Evolutionary conservation across 345 rosid genomes (phyloP).

Genomic region (Murraya paniculata): DNA sequence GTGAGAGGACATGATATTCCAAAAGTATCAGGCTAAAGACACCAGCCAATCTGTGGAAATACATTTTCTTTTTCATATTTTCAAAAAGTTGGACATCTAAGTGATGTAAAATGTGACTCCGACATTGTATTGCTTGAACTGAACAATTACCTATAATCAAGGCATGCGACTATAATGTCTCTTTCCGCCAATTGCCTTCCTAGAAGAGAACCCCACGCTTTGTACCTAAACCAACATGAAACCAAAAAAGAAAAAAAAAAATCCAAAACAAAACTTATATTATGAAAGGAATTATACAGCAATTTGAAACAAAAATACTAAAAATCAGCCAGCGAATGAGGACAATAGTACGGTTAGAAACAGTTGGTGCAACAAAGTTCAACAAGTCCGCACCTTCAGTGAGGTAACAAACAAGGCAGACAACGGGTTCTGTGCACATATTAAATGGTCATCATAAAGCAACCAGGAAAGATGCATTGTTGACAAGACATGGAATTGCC

Average conservation of each 20-base stretch:
- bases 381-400: background rate
- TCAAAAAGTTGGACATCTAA: background rate
- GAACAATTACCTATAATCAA: slow-evolving; percentile 77
- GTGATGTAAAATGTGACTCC: background rate
- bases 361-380: background rate
- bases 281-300: background rate
- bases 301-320: background rate
- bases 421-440: background rate
- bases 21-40: slow-evolving; percentile 1
- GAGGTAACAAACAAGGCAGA: background rate
- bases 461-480: background rate
- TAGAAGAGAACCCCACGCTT: slow-evolving; percentile 98
- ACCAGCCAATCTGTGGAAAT: background rate
- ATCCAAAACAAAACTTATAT: slow-evolving; percentile 3
- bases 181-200: slow-evolving; percentile 94
- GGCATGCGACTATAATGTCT: slow-evolving; percentile 88
- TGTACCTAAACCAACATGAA: slow-evolving; percentile 59
- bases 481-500: background rate
- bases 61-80: background rate
- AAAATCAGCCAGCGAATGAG: background rate
- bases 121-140: slow-evolving; percentile 12
- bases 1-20: background rate
- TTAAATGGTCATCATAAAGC: background rate
- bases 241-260: slow-evolving; percentile 19
- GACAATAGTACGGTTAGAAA: background rate